Evolutionary conservation across 345 rosid genomes (phyloP), one percentile per base, ranked within the genome.

Genomic region (Citrus australasica): DNA sequence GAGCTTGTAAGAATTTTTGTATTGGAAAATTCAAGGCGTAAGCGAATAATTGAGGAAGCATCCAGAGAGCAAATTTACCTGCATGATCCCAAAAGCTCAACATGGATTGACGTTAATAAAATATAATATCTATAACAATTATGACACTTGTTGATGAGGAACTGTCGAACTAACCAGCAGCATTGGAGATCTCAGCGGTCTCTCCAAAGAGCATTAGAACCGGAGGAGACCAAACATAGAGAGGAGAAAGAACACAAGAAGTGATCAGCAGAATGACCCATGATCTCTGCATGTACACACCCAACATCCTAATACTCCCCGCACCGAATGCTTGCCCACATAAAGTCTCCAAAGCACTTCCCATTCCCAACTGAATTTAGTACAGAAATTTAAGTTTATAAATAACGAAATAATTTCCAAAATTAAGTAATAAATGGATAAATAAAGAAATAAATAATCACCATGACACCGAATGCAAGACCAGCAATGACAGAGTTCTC

Each of bases 261-360:
- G 99, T 90, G 16, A 84, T 82, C 63, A 93, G 53, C 79, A 92
- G 77, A 86, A 93, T 95, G 81, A 93, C 79, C 99, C 98, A 95
- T 7, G 99, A 93, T 86, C 98, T 89, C 74, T 95, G 99, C 99
- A 95, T 95, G 69, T 93, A 93, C 65, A 92, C 80, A 8, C 98
- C 98, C 70, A 93, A 77, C 99, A 95, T 91, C 82, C 93, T 84
- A 21, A 82, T 30, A 84, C 86, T 75, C 55, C 97, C 98, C 0
- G 98, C 98, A 35, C 99, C 99, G 63, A 73, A 91, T 21, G 99
- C 98, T 88, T 95, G 99, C 63, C 98, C 98, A 24, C 98, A 93
- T 64, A 93, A 80, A 2, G 99, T 91, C 86, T 93, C 99, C 82
- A 93, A 71, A 17, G 97, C 99, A 83, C 99, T 93, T 37, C 98